A percentile compares a stretch with the other conserved stretches of the same genome.
phyloP scores from a whole-genome alignment of 2,329 filamentous ascomycete species.

The Talaromyces sp. region DNA sequence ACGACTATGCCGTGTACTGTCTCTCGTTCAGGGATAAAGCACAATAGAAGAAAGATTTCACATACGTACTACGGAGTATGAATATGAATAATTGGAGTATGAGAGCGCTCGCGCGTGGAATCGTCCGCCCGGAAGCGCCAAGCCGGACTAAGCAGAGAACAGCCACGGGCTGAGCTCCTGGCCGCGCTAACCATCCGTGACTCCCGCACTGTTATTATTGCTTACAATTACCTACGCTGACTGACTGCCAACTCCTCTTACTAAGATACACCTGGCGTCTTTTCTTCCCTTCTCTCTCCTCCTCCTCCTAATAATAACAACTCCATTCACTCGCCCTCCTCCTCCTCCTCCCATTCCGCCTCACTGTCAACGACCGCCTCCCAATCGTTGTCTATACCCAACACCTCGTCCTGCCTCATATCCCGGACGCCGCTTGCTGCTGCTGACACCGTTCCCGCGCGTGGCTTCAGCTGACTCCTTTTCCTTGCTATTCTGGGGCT shows the following conservation, averaged over 20 bases:
- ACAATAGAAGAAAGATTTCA: background rate
- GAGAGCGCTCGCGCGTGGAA: too few relatives aligned
- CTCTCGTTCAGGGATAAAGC: background rate
- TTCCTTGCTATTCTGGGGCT: constrained; percentile 1
- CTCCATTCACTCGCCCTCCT: background rate
- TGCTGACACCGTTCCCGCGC: background rate
- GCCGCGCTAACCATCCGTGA: constrained; percentile 6
- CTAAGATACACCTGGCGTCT: constrained; percentile 6
- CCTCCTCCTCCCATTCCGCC: background rate
- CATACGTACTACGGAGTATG: too few relatives aligned
- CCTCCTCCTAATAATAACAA: background rate
- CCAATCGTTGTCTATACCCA: constrained; percentile 1
- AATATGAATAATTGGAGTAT: too few relatives aligned
- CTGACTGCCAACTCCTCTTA: background rate
- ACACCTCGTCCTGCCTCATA: background rate
- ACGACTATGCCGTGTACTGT: background rate
- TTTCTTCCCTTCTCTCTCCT: background rate
- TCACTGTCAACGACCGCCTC: background rate
- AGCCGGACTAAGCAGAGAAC: background rate
- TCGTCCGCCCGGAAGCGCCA: background rate
- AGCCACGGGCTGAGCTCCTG: constrained; percentile 7
- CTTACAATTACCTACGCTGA: background rate
- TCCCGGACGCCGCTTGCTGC: background rate
- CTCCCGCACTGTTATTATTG: background rate
- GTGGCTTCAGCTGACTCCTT: constrained; percentile 1